Evolutionary conservation across 352 stramenopile species (phyloP).

Genomic region (Stramenopiles sp.): DNA sequence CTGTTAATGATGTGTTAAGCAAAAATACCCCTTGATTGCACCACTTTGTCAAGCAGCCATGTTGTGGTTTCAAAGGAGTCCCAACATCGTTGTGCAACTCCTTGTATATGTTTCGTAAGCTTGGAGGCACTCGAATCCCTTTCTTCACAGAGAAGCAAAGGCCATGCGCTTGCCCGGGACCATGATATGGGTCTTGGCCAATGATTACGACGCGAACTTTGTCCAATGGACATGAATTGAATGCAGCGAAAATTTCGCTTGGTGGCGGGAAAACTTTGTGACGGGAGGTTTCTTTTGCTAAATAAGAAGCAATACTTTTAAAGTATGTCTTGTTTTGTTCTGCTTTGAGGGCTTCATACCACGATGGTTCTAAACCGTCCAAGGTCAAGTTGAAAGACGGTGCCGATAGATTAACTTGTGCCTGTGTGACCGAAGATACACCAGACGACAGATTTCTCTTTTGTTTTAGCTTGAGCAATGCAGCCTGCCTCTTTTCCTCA

Average conservation of each 20-base stretch:
- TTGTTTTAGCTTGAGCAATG: neutral
- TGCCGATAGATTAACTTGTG: no score
- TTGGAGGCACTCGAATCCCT: conserved; percentile 67
- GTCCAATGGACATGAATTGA: conserved; percentile 62
- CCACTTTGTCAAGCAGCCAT: conserved; percentile 77
- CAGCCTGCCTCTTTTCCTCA: neutral
- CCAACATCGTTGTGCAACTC: conserved; percentile 58
- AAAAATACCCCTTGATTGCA: conserved; percentile 84
- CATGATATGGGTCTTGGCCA: conserved; percentile 72
- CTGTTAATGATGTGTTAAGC: conserved; percentile 92
- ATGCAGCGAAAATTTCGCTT: conserved; percentile 55
- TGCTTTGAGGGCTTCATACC: conserved; percentile 15
- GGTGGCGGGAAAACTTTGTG: conserved; percentile 59
- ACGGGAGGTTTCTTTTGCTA: conserved; percentile 28
- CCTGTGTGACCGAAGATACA: no score
- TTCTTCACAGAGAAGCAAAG: conserved; percentile 68
- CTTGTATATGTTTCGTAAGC: conserved; percentile 94
- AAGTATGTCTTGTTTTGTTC: conserved; percentile 22
- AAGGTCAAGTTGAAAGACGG: conserved; percentile 1
- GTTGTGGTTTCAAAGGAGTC: conserved; percentile 31
- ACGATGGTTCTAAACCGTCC: conserved; percentile 12
- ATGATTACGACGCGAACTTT: conserved; percentile 74
- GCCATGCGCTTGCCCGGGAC: conserved; percentile 52
- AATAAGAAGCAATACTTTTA: conserved; percentile 18
- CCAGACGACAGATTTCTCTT: neutral